phyloP scores from a whole-genome alignment of 352 stramenopile species.

The Paralagenidium karlingii region DNA sequence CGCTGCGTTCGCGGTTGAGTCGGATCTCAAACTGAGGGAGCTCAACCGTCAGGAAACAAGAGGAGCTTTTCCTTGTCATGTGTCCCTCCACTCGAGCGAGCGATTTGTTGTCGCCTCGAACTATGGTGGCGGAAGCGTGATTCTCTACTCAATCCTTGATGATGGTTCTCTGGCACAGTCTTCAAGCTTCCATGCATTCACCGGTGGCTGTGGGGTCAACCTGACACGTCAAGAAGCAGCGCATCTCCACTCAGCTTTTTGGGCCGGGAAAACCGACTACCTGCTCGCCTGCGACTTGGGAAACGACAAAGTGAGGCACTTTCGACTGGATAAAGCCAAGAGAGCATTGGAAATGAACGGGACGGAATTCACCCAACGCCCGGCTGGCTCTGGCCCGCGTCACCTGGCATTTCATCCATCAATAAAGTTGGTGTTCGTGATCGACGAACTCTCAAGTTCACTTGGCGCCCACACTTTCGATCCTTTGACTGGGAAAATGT shows the following conservation, averaged over 20 bases:
- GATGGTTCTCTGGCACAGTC: conserved; percentile 35
- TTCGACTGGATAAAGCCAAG: conserved; percentile 19
- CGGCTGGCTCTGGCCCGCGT: conserved; percentile 41
- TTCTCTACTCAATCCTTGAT: conserved; percentile 32
- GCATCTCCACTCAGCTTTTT: conserved; percentile 68
- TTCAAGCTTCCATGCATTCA: conserved; percentile 28
- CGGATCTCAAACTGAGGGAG: conserved; percentile 18
- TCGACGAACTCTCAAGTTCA: conserved; percentile 51
- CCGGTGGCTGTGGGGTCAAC: conserved; percentile 24
- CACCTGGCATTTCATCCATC: conserved; percentile 59
- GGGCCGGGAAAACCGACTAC: conserved; percentile 17
- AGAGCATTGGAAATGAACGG: conserved; percentile 19
- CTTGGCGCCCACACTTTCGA: conserved; percentile 50
- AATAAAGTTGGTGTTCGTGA: conserved; percentile 42
- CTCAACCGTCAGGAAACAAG: conserved; percentile 38
- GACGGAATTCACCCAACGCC: conserved; percentile 19
- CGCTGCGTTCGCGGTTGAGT: conserved; percentile 28
- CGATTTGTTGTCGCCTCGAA: conserved; percentile 60
- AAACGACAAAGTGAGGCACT: conserved; percentile 53
- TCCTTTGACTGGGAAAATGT: conserved; percentile 21
- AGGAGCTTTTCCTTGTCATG: conserved; percentile 50
- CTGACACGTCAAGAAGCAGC: conserved; percentile 58
- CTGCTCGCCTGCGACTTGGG: conserved; percentile 53
- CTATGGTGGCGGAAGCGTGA: conserved; percentile 54
- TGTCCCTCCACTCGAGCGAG: conserved; percentile 22